phyloP scores from a whole-genome alignment of 2,329 filamentous ascomycete species.

The Epichloe uncinata region DNA sequence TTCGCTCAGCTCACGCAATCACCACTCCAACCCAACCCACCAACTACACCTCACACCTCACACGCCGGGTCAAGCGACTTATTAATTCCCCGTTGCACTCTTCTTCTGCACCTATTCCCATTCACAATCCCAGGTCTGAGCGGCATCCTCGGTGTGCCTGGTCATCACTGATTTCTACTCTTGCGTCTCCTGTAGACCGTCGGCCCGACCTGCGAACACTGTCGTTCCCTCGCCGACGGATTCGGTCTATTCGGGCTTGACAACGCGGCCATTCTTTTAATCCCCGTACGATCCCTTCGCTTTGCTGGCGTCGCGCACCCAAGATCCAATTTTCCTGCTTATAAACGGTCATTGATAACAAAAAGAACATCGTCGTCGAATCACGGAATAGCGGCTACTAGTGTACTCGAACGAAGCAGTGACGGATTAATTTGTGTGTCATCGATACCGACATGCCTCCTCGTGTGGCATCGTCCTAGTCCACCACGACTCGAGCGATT shows the following conservation, averaged over 20 bases:
- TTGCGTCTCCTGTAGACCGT: not conserved
- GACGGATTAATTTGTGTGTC: not conserved
- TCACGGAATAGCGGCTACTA: not conserved
- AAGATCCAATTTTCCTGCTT: not conserved
- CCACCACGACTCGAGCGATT: not conserved
- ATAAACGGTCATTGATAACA: too few relatives aligned
- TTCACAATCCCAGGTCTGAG: not conserved
- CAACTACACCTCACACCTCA: too few relatives aligned
- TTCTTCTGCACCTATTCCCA: not conserved
- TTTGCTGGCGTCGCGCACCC: not conserved
- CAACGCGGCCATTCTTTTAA: not conserved
- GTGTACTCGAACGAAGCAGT: not conserved
- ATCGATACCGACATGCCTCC: constrained; percentile 5
- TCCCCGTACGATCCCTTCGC: not conserved
- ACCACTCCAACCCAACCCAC: too few relatives aligned
- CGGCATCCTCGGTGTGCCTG: not conserved
- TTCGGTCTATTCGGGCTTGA: not conserved
- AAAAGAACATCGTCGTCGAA: not conserved
- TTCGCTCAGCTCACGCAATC: too few relatives aligned
- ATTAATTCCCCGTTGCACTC: not conserved
- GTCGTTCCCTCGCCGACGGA: not conserved
- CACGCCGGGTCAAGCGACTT: too few relatives aligned
- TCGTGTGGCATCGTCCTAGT: constrained; percentile 2
- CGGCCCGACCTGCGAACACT: not conserved
- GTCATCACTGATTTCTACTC: not conserved